Evolutionary conservation across 768 basidiomycete genomes (phyloP).

Genomic region (Lactarius vividus): DNA sequence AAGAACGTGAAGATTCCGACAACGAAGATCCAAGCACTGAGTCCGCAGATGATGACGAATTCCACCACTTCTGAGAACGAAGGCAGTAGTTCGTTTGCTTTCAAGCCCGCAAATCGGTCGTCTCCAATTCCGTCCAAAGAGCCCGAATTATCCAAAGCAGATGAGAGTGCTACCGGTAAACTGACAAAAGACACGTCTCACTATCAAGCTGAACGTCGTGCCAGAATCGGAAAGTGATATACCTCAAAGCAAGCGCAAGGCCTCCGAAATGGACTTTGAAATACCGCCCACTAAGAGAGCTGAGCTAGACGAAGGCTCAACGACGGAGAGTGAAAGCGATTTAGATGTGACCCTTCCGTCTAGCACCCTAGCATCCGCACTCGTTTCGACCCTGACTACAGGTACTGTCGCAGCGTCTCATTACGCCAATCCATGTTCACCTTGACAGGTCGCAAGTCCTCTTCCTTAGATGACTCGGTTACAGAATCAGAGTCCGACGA

Average conservation of each 20-base stretch:
- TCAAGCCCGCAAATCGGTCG: background rate
- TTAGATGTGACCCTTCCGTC: background rate
- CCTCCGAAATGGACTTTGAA: slow-evolving; percentile 17
- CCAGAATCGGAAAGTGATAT: slow-evolving; percentile 35
- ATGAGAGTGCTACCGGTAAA: slow-evolving; percentile 24
- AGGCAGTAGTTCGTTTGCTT: slow-evolving; percentile 5
- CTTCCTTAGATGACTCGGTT: slow-evolving; percentile 39
- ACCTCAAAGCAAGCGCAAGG: slow-evolving; percentile 16
- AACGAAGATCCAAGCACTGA: slow-evolving; percentile 25
- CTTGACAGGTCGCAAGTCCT: background rate
- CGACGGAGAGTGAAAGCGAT: slow-evolving; percentile 25
- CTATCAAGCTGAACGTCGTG: slow-evolving; percentile 4
- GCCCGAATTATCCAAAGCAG: background rate
- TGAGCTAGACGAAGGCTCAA: slow-evolving; percentile 7
- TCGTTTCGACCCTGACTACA: background rate
- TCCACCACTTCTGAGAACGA: slow-evolving; percentile 14
- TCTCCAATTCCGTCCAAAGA: background rate
- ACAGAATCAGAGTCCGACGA: slow-evolving; percentile 48
- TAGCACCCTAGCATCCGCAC: background rate
- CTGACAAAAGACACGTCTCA: background rate
- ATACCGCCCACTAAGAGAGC: slow-evolving; percentile 17
- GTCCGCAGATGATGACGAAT: slow-evolving; percentile 12
- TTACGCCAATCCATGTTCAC: slow-evolving; percentile 5
- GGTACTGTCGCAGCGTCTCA: background rate
- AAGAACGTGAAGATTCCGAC: slow-evolving; percentile 28